Base-by-base conservation (phyloP, 78 protist genomes). In the Kipferlia bialata region DNA sequence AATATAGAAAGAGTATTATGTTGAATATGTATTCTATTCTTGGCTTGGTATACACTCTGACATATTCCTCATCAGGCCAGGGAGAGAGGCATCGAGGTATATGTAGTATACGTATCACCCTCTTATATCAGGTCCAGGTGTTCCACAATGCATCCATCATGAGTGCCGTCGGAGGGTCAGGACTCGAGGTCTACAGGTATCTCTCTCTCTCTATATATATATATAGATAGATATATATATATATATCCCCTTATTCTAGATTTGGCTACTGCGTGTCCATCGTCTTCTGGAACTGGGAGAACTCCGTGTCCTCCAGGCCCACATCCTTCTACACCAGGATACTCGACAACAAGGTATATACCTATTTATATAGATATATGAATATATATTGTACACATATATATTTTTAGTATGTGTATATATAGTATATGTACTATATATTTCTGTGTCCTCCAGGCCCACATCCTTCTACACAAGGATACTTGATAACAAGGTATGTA, bases 111-210 rank as follows among this genome's bases (percentile, higher is more conserved):
- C n/a, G 62, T 44, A 15, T 7, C 58, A 12, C 80, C 80, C 13
- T 7, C 66, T n/a, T n/a, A n/a, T n/a, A n/a, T n/a, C n/a, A n/a
- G n/a, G n/a, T n/a, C n/a, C n/a, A n/a, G 2, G 93, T 86, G 10
- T 62, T 95, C 24, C 98, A 95, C 87, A 97, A 97, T 71, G 97
- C 98, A 2, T 85, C 96, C 26, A 94, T 95, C 73, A 88, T 97
- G 95, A 93, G 85, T 75, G 99, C 99, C 15, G 68, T 93, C 57
- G 98, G 92, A 22, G 62, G 86, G 71, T 86, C 94, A 32, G 99
- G 99, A 20, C 70, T 97, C 39, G 95, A 92, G 66, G 54, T 78
- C 12, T 95, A 95, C 86, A 32, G 76, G n/a, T n/a, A n/a, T n/a
- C n/a, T n/a, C n/a, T n/a, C n/a, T n/a, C n/a, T n/a, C n/a, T n/a